phyloP scores from a whole-genome alignment of 805 yeast species.

The Saccharomycopsis selenospora region DNA sequence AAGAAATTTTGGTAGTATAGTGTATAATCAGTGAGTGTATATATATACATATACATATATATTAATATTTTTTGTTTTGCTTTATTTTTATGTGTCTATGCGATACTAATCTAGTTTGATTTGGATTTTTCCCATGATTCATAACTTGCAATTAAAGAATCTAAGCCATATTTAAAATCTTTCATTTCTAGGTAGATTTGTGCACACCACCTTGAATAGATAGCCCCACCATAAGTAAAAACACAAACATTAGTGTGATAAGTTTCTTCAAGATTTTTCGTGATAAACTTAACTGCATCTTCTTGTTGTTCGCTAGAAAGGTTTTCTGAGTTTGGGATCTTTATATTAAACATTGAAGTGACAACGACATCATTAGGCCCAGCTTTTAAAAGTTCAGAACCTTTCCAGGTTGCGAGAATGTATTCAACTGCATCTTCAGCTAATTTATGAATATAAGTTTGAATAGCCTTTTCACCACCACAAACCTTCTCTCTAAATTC shows the following conservation, averaged over 20 bases:
- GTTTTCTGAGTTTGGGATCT: constrained; percentile 8
- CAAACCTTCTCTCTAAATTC: constrained; percentile 46
- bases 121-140: neutral
- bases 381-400: constrained; percentile 18
- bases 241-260: constrained; percentile 45
- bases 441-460: constrained; percentile 39
- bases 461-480: constrained; percentile 53
- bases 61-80: no score
- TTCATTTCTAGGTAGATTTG: constrained; percentile 51
- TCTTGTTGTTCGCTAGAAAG: neutral
- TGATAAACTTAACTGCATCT: constrained; percentile 1
- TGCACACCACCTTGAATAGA: constrained; percentile 49
- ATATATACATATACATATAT: no score
- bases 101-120: no score
- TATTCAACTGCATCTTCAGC: constrained; percentile 37
- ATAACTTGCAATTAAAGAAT: constrained; percentile 12
- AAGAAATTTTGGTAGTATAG: no score
- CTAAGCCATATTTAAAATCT: constrained; percentile 33
- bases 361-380: constrained; percentile 6
- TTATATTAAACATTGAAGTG: constrained; percentile 20
- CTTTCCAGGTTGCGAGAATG: constrained; percentile 28
- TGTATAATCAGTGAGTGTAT: no score
- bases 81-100: no score
- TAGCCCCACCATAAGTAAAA: constrained; percentile 33
- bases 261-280: constrained; percentile 24